Conservation (phyloP, 2,329 filamentous ascomycete genomes). For the Rachicladosporium sp. region DNA sequence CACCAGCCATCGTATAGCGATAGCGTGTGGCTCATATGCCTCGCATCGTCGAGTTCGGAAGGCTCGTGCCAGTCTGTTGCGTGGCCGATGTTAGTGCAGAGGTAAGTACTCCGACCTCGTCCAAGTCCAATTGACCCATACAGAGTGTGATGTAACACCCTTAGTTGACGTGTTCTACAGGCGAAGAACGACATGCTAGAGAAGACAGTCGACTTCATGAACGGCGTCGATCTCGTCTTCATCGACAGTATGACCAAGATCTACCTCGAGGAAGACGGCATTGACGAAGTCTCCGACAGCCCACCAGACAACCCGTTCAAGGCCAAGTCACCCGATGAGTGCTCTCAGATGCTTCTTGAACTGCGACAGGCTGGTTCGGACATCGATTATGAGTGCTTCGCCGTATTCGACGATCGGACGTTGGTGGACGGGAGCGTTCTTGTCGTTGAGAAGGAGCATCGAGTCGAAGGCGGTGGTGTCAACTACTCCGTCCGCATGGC, state of each 20-base stretch:
- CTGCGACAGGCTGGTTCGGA: slow-evolving; percentile 1
- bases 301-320: not conserved
- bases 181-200: not conserved
- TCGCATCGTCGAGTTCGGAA: too few relatives aligned
- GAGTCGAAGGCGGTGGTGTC: too few relatives aligned
- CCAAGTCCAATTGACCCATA: too few relatives aligned
- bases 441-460: not conserved
- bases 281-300: not conserved
- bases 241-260: not conserved
- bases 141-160: too few relatives aligned
- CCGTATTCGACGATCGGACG: slow-evolving; percentile 1
- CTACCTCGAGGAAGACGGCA: not conserved
- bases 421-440: not conserved
- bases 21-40: too few relatives aligned
- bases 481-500: too few relatives aligned
- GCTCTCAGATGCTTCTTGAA: not conserved
- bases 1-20: too few relatives aligned
- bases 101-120: not conserved
- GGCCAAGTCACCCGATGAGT: slow-evolving; percentile 1
- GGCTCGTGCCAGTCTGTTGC: not conserved
- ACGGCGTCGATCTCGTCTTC: not conserved
- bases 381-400: slow-evolving; percentile 1
- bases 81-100: slow-evolving; percentile 1
- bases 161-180: too few relatives aligned
- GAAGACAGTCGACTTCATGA: not conserved